These are phyloP conservation scores for Dissoconium aciculare DNA, from an alignment of 2,329 filamentous ascomycete genomes.

Conservation along the genomic window DNA sequence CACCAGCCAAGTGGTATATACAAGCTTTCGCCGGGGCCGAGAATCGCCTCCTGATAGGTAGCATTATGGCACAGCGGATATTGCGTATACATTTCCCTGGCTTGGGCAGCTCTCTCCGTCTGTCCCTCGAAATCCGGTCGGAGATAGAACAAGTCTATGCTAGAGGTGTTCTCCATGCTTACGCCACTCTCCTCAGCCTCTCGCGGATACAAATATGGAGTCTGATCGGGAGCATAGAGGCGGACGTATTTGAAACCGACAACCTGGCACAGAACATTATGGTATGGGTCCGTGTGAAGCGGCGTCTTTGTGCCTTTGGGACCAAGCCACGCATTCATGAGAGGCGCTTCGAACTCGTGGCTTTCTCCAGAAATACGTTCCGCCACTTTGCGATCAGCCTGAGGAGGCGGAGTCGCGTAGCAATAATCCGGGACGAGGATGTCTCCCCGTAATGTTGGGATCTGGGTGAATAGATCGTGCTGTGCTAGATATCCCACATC, in stretches of 20 bases:
- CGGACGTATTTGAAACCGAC: slow-evolving; percentile 87
- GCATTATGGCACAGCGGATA: slow-evolving; percentile 45
- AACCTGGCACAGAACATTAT: slow-evolving; percentile 81
- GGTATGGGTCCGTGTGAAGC: slow-evolving; percentile 83
- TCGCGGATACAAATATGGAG: slow-evolving; percentile 44
- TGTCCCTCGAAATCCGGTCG: slow-evolving; percentile 2
- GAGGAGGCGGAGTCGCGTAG: slow-evolving; percentile 51
- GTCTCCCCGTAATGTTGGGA: slow-evolving; percentile 61
- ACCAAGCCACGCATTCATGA: slow-evolving; percentile 87
- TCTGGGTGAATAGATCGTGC: slow-evolving; percentile 71
- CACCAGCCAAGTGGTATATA: slow-evolving; percentile 94
- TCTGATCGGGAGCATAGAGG: slow-evolving; percentile 58
- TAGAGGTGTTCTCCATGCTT: slow-evolving; percentile 84
- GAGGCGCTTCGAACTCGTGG: slow-evolving; percentile 37
- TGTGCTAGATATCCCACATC: slow-evolving; percentile 72
- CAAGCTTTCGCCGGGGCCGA: slow-evolving; percentile 68
- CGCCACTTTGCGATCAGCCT: slow-evolving; percentile 20
- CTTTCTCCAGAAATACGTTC: slow-evolving; percentile 8
- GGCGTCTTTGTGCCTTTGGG: slow-evolving; percentile 79
- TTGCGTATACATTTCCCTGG: slow-evolving; percentile 15
- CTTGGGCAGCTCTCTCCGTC: slow-evolving; percentile 4
- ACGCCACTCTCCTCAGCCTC: slow-evolving; percentile 51
- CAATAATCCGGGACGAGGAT: slow-evolving; percentile 73
- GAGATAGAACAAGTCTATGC: slow-evolving; percentile 46
- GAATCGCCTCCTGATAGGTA: slow-evolving; percentile 59